Percentiles rank a stretch among this genome's conserved stretches.
phyloP scores from a whole-genome alignment of 306 rosid species.

The Sphenostylis stenocarpa region DNA sequence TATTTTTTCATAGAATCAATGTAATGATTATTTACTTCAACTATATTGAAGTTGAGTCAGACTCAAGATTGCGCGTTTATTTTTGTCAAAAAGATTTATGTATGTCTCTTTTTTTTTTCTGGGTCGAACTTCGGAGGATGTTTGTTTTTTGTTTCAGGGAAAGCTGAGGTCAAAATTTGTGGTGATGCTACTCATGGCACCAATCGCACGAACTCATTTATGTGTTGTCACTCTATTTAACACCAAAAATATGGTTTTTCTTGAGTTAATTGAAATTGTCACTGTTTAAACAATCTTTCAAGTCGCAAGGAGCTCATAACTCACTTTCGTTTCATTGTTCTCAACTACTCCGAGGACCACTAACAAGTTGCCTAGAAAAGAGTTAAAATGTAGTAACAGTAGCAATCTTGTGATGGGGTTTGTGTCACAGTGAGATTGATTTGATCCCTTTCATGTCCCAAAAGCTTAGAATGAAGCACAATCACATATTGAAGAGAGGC shows the following conservation, averaged over 20 bases:
- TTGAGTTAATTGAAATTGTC: neutral
- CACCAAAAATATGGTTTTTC: neutral
- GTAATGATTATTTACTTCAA: neutral
- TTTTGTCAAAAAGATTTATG: neutral
- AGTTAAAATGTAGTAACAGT: conserved; percentile 23
- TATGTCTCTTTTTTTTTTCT: neutral
- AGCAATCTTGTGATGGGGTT: conserved; percentile 10
- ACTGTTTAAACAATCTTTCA: neutral
- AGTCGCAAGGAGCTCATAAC: conserved; percentile 7
- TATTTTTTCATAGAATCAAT: too few species aligned
- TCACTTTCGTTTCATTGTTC: conserved; percentile 23
- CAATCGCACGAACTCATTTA: neutral
- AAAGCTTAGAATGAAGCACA: conserved; percentile 12
- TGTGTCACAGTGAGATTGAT: conserved; percentile 20
- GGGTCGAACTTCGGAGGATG: neutral
- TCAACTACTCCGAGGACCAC: conserved; percentile 35
- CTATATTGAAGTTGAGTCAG: neutral
- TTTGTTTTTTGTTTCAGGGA: neutral
- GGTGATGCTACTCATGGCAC: neutral
- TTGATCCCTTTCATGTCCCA: conserved; percentile 25
- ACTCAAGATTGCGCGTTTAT: neutral
- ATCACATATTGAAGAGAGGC: conserved; percentile 3
- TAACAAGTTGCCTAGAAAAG: conserved; percentile 13
- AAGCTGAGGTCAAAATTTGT: neutral
- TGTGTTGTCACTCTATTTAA: neutral